A percentile compares a stretch with the other conserved stretches of the same genome.
phyloP scores from a whole-genome alignment of 2,329 filamentous ascomycete species.

The Aspergillus tanneri region DNA sequence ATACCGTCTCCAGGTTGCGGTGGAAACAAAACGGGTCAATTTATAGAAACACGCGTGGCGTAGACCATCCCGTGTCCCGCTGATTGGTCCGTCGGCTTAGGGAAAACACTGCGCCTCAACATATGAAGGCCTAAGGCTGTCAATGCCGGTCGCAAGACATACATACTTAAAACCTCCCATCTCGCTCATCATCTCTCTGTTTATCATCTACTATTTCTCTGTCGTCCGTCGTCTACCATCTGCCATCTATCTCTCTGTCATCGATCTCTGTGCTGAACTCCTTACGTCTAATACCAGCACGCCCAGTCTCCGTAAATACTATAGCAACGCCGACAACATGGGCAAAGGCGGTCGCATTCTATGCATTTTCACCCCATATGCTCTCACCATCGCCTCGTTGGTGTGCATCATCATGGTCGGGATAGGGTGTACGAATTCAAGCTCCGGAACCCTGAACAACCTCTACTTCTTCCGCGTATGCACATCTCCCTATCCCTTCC shows the following conservation, averaged over 20 bases:
- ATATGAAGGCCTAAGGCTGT: neutral
- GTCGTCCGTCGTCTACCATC: too few relatives aligned
- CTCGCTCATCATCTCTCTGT: too few relatives aligned
- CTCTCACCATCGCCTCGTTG: constrained; percentile 74
- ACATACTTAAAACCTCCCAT: too few relatives aligned
- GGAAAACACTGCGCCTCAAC: neutral
- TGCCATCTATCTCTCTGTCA: too few relatives aligned
- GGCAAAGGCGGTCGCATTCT: constrained; percentile 73
- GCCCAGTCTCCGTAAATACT: too few relatives aligned
- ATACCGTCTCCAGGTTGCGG: constrained; percentile 8
- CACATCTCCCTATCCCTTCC: constrained; percentile 7
- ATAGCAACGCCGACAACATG: constrained; percentile 48
- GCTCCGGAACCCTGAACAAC: constrained; percentile 46
- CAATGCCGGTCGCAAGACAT: too few relatives aligned
- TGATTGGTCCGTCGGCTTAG: constrained; percentile 20
- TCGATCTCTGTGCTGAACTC: too few relatives aligned
- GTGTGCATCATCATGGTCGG: constrained; percentile 63
- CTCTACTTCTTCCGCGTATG: constrained; percentile 58
- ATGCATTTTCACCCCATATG: constrained; percentile 85
- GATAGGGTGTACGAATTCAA: constrained; percentile 56
- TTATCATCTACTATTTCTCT: too few relatives aligned
- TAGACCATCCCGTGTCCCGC: constrained; percentile 5
- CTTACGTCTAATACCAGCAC: too few relatives aligned
- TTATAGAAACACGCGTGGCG: constrained; percentile 32
- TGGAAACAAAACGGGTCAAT: constrained; percentile 11